Conservation (phyloP, 352 stramenopile genomes). For the Globisporangium nagaii region DNA sequence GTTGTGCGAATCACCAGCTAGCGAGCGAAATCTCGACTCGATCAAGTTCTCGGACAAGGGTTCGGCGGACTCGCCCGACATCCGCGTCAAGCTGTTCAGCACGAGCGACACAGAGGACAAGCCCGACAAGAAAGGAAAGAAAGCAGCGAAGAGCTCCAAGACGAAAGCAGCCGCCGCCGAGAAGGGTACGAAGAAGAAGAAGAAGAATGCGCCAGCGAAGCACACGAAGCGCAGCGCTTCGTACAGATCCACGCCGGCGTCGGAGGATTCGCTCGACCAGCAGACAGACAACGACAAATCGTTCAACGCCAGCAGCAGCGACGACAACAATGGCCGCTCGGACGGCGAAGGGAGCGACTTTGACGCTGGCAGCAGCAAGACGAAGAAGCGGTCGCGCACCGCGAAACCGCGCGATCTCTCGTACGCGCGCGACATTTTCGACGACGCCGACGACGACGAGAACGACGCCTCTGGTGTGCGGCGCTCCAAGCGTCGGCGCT, state of each 20-base stretch:
- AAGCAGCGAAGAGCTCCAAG: background rate
- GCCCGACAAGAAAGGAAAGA: conserved; percentile 15
- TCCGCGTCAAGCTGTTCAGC: conserved; percentile 51
- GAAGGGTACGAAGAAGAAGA: background rate
- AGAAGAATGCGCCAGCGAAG: conserved; percentile 9
- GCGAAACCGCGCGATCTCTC: conserved; percentile 21
- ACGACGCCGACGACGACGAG: conserved; percentile 27
- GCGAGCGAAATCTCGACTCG: conserved; percentile 49
- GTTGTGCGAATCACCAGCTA: conserved; percentile 31
- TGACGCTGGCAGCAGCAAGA: conserved; percentile 18
- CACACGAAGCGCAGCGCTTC: conserved; percentile 30
- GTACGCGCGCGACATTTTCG: conserved; percentile 46
- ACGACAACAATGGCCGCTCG: conserved; percentile 25
- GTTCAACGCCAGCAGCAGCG: conserved; percentile 37
- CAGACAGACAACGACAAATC: conserved; percentile 64
- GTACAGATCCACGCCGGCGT: conserved; percentile 41
- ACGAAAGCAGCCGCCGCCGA: background rate
- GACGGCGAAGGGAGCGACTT: conserved; percentile 53
- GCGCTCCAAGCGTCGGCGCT: conserved; percentile 70
- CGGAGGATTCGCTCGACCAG: conserved; percentile 38
- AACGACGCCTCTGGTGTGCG: conserved; percentile 45
- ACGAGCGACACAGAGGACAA: conserved; percentile 14
- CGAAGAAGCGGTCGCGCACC: too few relatives aligned
- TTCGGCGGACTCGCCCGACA: conserved; percentile 34
- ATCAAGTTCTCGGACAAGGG: conserved; percentile 56